phyloP scores from a whole-genome alignment of 148 eudicot species.

The Diospyros kaki region DNA sequence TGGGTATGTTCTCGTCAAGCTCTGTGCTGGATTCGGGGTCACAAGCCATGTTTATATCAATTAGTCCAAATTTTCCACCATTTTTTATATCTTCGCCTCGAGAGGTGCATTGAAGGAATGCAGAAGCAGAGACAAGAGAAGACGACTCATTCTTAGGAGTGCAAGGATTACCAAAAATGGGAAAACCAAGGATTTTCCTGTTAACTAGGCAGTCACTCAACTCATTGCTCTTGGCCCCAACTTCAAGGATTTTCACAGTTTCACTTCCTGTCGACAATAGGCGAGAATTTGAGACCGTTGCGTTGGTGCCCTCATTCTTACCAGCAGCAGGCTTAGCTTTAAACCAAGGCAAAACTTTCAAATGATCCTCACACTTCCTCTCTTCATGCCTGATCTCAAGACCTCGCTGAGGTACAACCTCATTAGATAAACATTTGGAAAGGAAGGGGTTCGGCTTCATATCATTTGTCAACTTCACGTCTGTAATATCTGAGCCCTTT shows the following conservation, averaged over 20 bases:
- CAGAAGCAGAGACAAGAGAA: constrained; percentile 24
- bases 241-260: constrained; percentile 20
- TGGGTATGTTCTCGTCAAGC: constrained; percentile 22
- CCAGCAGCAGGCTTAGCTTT: constrained; percentile 29
- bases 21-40: constrained; percentile 26
- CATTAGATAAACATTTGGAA: constrained; percentile 30
- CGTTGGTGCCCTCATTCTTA: constrained; percentile 23
- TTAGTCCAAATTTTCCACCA: constrained; percentile 29
- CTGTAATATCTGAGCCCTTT: constrained; percentile 24
- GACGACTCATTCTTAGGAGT: constrained; percentile 26
- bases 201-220: constrained; percentile 16
- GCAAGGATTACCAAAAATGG: constrained; percentile 35
- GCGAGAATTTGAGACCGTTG: constrained; percentile 22
- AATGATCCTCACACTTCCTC: constrained; percentile 29
- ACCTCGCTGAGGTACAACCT: constrained; percentile 24
- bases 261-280: constrained; percentile 16
- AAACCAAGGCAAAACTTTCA: constrained; percentile 63
- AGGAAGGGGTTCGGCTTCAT: constrained; percentile 45
- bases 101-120: constrained; percentile 16
- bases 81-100: constrained; percentile 20
- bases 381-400: constrained; percentile 23
- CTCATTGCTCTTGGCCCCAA: constrained; percentile 22
- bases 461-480: constrained; percentile 37
- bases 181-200: constrained; percentile 54
- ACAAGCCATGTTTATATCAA: constrained; percentile 61